Conservation (phyloP, 2,329 filamentous ascomycete genomes). For the Rhytidhysteron rufulum region DNA sequence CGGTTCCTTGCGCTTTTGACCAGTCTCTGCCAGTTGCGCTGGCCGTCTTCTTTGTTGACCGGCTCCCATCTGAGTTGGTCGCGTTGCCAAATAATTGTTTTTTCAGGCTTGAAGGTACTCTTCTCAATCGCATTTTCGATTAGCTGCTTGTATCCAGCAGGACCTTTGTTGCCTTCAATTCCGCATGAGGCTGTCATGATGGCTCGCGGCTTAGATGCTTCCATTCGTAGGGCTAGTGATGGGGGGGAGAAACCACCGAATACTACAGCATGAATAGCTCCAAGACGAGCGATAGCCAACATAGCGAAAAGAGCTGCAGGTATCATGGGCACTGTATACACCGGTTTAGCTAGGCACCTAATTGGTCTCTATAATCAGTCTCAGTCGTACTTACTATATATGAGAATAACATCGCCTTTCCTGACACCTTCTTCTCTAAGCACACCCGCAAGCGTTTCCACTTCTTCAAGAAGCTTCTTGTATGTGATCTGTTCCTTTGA, state of each 20-base stretch:
- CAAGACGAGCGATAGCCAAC: conserved; percentile 74
- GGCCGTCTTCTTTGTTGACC: conserved; percentile 61
- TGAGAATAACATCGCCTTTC: conserved; percentile 80
- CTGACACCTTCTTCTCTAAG: conserved; percentile 76
- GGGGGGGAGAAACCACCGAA: conserved; percentile 86
- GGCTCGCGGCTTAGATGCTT: conserved; percentile 69
- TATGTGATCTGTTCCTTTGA: conserved; percentile 74
- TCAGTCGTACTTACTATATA: conserved; percentile 66
- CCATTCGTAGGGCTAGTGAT: conserved; percentile 83
- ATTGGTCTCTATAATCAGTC: conserved; percentile 1
- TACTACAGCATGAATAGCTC: conserved; percentile 85
- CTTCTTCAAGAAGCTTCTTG: conserved; percentile 68
- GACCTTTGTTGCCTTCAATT: conserved; percentile 79
- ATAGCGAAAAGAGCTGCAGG: conserved; percentile 84
- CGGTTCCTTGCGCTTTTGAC: conserved; percentile 67
- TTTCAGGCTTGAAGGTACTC: conserved; percentile 66
- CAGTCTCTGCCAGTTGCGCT: conserved; percentile 76
- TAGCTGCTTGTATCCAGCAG: conserved; percentile 70
- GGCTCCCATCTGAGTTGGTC: conserved; percentile 71
- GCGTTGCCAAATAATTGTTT: conserved; percentile 79
- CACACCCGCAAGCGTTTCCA: conserved; percentile 77
- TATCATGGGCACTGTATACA: conserved; percentile 88
- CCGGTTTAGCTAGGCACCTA: too few species aligned
- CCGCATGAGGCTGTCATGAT: conserved; percentile 90
- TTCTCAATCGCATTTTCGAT: conserved; percentile 68